phyloP scores from a whole-genome alignment of 2,329 filamentous ascomycete species.

The Aspergillus fumigatus region DNA sequence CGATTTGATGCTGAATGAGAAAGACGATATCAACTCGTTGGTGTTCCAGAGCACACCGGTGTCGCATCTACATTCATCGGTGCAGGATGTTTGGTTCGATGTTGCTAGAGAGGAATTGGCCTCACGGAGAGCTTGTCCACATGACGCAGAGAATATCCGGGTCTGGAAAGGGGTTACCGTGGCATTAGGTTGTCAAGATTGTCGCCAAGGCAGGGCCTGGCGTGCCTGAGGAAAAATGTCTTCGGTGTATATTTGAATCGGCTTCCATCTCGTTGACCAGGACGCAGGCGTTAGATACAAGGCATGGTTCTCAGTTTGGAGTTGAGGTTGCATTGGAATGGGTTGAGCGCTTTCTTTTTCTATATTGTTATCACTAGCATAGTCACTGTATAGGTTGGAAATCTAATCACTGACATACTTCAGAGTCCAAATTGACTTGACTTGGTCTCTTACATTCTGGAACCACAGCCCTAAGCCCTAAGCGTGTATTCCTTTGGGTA shows the following conservation, averaged over 20 bases:
- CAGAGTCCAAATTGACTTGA: background rate
- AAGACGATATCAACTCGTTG: conserved; percentile 34
- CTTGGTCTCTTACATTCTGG: background rate
- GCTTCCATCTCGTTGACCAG: background rate
- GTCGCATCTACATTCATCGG: conserved; percentile 27
- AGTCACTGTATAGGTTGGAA: background rate
- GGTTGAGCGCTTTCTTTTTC: background rate
- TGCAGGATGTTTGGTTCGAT: conserved; percentile 40
- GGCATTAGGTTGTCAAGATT: conserved; percentile 33
- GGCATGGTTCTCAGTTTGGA: background rate
- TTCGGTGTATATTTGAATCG: background rate
- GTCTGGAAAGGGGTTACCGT: conserved; percentile 33
- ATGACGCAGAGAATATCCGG: conserved; percentile 31
- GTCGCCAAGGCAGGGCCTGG: conserved; percentile 27
- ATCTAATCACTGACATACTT: background rate
- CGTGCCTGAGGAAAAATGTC: conserved; percentile 19
- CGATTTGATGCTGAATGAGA: conserved; percentile 34
- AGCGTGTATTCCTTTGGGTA: background rate
- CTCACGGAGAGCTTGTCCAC: conserved; percentile 25
- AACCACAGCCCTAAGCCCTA: background rate
- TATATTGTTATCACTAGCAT: background rate
- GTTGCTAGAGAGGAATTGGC: conserved; percentile 30
- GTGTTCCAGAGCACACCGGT: conserved; percentile 31
- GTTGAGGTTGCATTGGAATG: background rate
- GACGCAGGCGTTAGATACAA: background rate